Evolutionary conservation across 495 filamentous ascomycete species (phyloP).

Genomic region (Penicillium steckii): DNA sequence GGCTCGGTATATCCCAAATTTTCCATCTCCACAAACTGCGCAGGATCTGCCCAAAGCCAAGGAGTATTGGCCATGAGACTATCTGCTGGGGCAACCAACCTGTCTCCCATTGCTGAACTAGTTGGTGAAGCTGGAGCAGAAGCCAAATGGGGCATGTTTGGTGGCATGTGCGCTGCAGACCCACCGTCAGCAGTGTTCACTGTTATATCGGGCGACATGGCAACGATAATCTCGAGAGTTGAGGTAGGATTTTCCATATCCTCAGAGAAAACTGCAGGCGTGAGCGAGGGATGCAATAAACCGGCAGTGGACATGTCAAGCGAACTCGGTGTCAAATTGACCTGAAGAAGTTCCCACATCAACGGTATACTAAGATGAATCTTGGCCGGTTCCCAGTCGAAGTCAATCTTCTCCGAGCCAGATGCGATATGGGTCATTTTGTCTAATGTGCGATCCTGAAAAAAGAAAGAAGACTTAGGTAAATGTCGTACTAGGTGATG

Average conservation of each 20-base stretch:
- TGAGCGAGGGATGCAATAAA: constrained; percentile 34
- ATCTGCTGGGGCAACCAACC: constrained; percentile 39
- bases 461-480: background rate
- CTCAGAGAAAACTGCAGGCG: constrained; percentile 21
- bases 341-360: constrained; percentile 49
- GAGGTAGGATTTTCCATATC: constrained; percentile 27
- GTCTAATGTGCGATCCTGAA: constrained; percentile 40
- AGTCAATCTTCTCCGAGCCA: constrained; percentile 41
- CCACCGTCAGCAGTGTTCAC: constrained; percentile 46
- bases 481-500: too few relatives aligned
- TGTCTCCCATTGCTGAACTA: constrained; percentile 24
- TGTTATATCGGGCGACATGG: constrained; percentile 43
- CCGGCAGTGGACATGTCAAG: constrained; percentile 28
- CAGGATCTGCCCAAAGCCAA: constrained; percentile 46
- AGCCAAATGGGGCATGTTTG: constrained; percentile 22
- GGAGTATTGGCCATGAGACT: constrained; percentile 47
- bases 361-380: constrained; percentile 49
- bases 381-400: constrained; percentile 46
- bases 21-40: constrained; percentile 41
- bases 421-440: constrained; percentile 43
- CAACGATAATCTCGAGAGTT: constrained; percentile 44
- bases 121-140: constrained; percentile 22
- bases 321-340: constrained; percentile 31
- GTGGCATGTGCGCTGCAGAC: constrained; percentile 38
- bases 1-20: constrained; percentile 36